Conservation (phyloP, 2,329 filamentous ascomycete species). For the Didymella arachidicola region DNA sequence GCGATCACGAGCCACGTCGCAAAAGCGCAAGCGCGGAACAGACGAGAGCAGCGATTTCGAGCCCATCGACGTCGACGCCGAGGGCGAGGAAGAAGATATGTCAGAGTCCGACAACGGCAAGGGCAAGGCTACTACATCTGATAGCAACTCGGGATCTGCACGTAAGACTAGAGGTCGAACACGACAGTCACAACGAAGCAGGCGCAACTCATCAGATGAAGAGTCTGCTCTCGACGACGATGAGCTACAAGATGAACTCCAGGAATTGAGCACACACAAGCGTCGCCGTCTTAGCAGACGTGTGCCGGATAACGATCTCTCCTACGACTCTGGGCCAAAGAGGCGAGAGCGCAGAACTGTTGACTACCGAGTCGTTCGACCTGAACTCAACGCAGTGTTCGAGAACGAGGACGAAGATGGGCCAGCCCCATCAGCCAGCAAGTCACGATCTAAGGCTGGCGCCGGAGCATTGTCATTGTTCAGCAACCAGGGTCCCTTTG, state of each 20-base stretch:
- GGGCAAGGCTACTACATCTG: conserved; percentile 48
- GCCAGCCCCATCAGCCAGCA: conserved; percentile 71
- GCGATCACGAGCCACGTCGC: conserved; percentile 41
- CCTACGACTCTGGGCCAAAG: conserved; percentile 63
- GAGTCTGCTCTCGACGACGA: conserved; percentile 57
- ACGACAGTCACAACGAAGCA: conserved; percentile 55
- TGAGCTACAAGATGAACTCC: conserved; percentile 64
- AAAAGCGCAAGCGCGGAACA: conserved; percentile 50
- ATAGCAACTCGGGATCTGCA: conserved; percentile 51
- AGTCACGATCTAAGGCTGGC: conserved; percentile 68
- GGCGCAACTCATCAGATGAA: conserved; percentile 57
- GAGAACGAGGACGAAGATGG: conserved; percentile 79
- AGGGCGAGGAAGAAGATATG: conserved; percentile 62
- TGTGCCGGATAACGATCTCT: conserved; percentile 54
- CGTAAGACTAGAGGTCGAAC: conserved; percentile 60
- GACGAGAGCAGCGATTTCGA: conserved; percentile 71
- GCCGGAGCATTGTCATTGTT: conserved; percentile 74
- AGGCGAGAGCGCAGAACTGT: conserved; percentile 71
- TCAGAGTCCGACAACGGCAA: conserved; percentile 61
- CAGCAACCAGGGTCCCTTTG: conserved; percentile 91
- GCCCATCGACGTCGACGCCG: conserved; percentile 64
- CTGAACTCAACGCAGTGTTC: conserved; percentile 73
- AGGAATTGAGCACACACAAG: conserved; percentile 64
- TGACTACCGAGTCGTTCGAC: conserved; percentile 85
- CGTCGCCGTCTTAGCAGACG: conserved; percentile 45